Evolutionary conservation across 78 protist species (phyloP).

Genomic region (Neovahlkampfia damariscottae): DNA sequence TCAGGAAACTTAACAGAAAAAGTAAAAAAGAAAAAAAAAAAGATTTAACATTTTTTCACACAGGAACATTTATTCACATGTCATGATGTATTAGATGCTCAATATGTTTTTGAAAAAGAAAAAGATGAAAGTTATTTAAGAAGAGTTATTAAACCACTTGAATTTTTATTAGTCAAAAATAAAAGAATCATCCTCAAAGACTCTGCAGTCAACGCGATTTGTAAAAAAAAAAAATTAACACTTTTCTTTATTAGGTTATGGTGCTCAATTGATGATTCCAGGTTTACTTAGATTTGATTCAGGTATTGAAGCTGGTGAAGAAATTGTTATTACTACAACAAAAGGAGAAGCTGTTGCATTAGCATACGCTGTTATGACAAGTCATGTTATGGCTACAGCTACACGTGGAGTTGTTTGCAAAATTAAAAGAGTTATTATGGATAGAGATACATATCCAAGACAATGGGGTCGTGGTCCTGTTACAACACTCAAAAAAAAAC

Average conservation of each 20-base stretch:
- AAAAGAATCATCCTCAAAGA: conserved; percentile 98
- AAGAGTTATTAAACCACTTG: conserved; percentile 92
- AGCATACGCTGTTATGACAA: conserved; percentile 97
- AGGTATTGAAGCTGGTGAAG: conserved; percentile 88
- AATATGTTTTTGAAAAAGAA: conserved; percentile 69
- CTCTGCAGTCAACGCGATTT: conserved; percentile 96
- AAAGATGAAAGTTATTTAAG: conserved; percentile 89
- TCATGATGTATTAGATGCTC: conserved; percentile 99
- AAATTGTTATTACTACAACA: conserved; percentile 94
- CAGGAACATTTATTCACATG: conserved; percentile 85
- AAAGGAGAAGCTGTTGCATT: conserved; percentile 99
- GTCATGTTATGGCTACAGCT: conserved; percentile 80
- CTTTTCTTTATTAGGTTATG: no score
- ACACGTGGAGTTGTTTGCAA: conserved; percentile 98
- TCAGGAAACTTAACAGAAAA: conserved; percentile 80
- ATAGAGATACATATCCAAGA: conserved; percentile 97
- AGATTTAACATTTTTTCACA: no score
- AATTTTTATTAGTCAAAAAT: conserved; percentile 73
- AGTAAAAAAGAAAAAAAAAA: no score
- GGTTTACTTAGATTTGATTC: conserved; percentile 92
- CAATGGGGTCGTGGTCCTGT: conserved; percentile 96
- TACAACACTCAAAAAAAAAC: conserved; percentile 79
- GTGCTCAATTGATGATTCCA: conserved; percentile 95
- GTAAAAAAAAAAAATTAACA: no score
- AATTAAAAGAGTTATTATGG: conserved; percentile 99